Conservation (phyloP, 495 filamentous ascomycete genomes). For the Podospora tetraspora region DNA sequence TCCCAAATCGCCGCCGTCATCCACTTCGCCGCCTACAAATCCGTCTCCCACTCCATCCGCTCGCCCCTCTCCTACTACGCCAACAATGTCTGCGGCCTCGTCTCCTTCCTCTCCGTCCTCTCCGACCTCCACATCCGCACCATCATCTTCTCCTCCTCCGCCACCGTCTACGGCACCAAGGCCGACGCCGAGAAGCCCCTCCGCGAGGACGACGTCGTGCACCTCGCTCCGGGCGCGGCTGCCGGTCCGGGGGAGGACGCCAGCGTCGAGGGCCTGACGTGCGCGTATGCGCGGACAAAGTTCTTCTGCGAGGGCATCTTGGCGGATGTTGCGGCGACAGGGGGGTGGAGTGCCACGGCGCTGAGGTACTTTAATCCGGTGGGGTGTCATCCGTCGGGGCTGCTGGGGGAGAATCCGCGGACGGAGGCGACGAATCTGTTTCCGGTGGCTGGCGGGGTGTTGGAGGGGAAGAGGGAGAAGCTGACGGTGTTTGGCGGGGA, state of each 20-base stretch:
- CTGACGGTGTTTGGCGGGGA: slow-evolving; percentile 59
- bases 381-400: slow-evolving; percentile 58
- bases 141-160: slow-evolving; percentile 63
- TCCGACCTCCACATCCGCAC: slow-evolving; percentile 56
- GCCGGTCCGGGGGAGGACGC: slow-evolving; percentile 7
- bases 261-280: slow-evolving; percentile 49
- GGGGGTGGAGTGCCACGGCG: slow-evolving; percentile 57
- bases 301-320: slow-evolving; percentile 63
- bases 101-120: slow-evolving; percentile 52
- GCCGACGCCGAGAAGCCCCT: slow-evolving; percentile 50
- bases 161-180: slow-evolving; percentile 55
- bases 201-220: slow-evolving; percentile 56
- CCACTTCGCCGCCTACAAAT: slow-evolving; percentile 50
- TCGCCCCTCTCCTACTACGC: slow-evolving; percentile 57
- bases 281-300: slow-evolving; percentile 62
- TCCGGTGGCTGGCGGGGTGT: slow-evolving; percentile 55
- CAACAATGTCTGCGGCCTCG: slow-evolving; percentile 61
- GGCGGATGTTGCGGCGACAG: slow-evolving; percentile 53
- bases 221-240: slow-evolving; percentile 35
- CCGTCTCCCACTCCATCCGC: slow-evolving; percentile 36
- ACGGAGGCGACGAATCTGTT: slow-evolving; percentile 59
- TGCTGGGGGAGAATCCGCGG: slow-evolving; percentile 61
- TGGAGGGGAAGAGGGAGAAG: slow-evolving; percentile 48
- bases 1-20: slow-evolving; percentile 57
- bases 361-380: slow-evolving; percentile 66